phyloP scores from a whole-genome alignment of 768 basidiomycete species.

The Boletus eberwhitei region DNA sequence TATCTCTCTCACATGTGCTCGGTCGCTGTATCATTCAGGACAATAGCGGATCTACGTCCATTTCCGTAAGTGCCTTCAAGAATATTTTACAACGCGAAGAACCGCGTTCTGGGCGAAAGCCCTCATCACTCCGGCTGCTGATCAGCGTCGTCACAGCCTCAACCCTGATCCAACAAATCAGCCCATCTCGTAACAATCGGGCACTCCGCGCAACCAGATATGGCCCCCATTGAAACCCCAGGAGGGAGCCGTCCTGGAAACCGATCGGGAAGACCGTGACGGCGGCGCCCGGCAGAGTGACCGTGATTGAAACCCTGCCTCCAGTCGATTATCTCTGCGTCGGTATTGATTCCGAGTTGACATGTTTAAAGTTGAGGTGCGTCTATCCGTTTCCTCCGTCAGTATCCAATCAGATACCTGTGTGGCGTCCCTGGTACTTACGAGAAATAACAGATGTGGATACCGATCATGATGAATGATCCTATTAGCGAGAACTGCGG shows the following conservation, averaged over 20 bases:
- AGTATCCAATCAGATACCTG: constrained; percentile 19
- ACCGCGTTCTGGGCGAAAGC: constrained; percentile 17
- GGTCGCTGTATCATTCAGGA: constrained; percentile 26
- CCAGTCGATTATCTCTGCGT: constrained; percentile 19
- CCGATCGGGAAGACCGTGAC: constrained; percentile 19
- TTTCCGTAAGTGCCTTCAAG: constrained; percentile 19
- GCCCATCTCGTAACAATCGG: constrained; percentile 10
- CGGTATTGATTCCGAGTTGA: constrained; percentile 23
- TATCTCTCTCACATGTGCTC: constrained; percentile 31
- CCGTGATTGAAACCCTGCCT: constrained; percentile 18
- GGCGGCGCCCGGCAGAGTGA: constrained; percentile 25
- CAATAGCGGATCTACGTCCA: constrained; percentile 26
- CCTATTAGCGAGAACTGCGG: constrained; percentile 17
- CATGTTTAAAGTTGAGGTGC: constrained; percentile 19
- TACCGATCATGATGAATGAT: constrained; percentile 19
- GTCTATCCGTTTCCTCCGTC: constrained; percentile 24
- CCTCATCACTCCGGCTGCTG: constrained; percentile 14
- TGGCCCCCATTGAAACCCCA: constrained; percentile 15
- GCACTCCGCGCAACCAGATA: constrained; percentile 12
- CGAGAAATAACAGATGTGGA: constrained; percentile 21
- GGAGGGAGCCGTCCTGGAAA: constrained; percentile 17
- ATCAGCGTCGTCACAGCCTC: constrained; percentile 16
- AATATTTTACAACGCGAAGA: constrained; percentile 17
- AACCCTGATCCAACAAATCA: constrained; percentile 16
- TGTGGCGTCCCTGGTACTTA: constrained; percentile 25